Evolutionary conservation across 2,329 filamentous ascomycete genomes (phyloP).

Genomic region (Curvularia sp.): DNA sequence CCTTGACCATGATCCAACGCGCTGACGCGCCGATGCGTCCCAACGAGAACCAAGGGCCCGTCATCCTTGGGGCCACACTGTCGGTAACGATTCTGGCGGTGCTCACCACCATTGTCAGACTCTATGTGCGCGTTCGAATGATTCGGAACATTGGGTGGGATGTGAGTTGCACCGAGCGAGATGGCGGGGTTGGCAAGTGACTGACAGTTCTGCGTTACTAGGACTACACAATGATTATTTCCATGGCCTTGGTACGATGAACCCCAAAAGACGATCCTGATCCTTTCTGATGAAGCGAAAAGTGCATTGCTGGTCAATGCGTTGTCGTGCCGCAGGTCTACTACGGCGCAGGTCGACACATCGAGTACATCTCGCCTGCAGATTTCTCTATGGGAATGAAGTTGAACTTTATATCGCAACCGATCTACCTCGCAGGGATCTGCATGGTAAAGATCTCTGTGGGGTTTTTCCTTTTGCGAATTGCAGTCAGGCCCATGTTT

Average conservation of each 20-base stretch:
- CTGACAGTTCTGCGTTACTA: conserved; percentile 20
- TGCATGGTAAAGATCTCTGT: conserved; percentile 59
- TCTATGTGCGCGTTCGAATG: conserved; percentile 59
- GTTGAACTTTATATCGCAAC: conserved; percentile 58
- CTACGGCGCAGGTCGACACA: conserved; percentile 57
- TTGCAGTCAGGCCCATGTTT: conserved; percentile 52
- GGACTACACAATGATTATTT: conserved; percentile 55
- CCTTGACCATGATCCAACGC: conserved; percentile 1
- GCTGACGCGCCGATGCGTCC: conserved; percentile 5
- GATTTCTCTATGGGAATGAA: conserved; percentile 52
- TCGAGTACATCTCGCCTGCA: conserved; percentile 50
- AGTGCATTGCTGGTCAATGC: conserved; percentile 51
- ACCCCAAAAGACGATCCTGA: neutral
- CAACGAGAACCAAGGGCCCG: conserved; percentile 39
- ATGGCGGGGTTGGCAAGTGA: neutral
- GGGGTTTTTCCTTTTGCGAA: conserved; percentile 57
- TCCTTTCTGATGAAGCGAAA: conserved; percentile 10
- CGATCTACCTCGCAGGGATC: conserved; percentile 56
- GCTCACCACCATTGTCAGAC: conserved; percentile 51
- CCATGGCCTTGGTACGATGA: conserved; percentile 47
- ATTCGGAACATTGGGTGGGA: conserved; percentile 60
- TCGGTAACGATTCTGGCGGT: conserved; percentile 52
- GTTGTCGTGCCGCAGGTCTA: conserved; percentile 53
- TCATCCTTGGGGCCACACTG: conserved; percentile 53
- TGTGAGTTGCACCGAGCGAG: conserved; percentile 37